These are phyloP conservation scores for Westerdykella aurantiaca DNA, from an alignment of 2,329 filamentous ascomycete genomes.

Conservation along the genomic window DNA sequence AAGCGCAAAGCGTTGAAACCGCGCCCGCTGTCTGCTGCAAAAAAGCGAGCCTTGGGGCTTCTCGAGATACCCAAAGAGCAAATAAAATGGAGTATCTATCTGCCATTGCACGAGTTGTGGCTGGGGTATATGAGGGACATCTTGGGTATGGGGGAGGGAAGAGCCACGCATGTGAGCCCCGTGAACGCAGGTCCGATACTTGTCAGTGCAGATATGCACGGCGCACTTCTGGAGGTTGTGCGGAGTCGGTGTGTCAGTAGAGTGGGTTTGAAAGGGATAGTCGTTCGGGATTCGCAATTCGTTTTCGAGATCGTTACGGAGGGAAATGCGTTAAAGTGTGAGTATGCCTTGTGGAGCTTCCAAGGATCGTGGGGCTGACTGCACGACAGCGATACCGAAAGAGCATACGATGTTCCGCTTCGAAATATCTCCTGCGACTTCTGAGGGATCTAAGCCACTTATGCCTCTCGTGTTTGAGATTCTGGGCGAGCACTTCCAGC, in stretches of 20 bases:
- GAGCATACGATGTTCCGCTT: slow-evolving; percentile 83
- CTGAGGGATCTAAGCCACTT: slow-evolving; percentile 15
- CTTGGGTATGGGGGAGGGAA: slow-evolving; percentile 52
- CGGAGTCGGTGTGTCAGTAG: slow-evolving; percentile 73
- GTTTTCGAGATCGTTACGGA: slow-evolving; percentile 78
- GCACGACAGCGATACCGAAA: slow-evolving; percentile 64
- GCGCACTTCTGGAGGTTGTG: slow-evolving; percentile 75
- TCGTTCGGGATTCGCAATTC: slow-evolving; percentile 81
- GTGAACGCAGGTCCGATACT: slow-evolving; percentile 64
- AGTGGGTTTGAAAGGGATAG: slow-evolving; percentile 79
- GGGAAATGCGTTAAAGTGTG: slow-evolving; percentile 63
- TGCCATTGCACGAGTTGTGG: slow-evolving; percentile 75
- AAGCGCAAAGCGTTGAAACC: slow-evolving; percentile 47
- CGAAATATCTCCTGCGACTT: slow-evolving; percentile 51
- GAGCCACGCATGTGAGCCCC: slow-evolving; percentile 48
- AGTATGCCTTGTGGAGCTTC: slow-evolving; percentile 14
- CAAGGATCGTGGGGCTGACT: too few relatives aligned
- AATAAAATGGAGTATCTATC: slow-evolving; percentile 69
- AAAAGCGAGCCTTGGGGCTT: slow-evolving; percentile 67
- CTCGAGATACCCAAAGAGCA: slow-evolving; percentile 67
- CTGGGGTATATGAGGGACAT: slow-evolving; percentile 77
- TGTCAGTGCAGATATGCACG: slow-evolving; percentile 83
- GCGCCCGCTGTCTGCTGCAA: slow-evolving; percentile 68
- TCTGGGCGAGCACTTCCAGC: slow-evolving; percentile 80
- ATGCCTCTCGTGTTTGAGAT: slow-evolving; percentile 71